phyloP scores from a whole-genome alignment of 768 basidiomycete species.

The Clitopilus hobsonii region DNA sequence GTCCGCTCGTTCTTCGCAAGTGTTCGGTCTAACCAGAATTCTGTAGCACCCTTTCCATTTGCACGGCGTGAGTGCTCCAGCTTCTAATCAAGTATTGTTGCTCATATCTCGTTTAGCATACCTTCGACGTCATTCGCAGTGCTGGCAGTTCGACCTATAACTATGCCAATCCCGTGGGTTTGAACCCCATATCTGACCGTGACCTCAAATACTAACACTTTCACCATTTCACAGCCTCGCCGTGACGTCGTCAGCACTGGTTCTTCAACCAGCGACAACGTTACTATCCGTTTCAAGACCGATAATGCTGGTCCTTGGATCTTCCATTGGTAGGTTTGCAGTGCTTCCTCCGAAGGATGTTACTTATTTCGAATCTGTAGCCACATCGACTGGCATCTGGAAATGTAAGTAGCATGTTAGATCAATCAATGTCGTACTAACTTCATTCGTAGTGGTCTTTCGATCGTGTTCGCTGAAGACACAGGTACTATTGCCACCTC shows the following conservation, averaged over 20 bases:
- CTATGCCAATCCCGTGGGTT: conserved; percentile 42
- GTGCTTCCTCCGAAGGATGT: not conserved
- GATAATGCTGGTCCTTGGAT: conserved; percentile 62
- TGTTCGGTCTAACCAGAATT: not conserved
- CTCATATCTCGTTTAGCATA: conserved; percentile 17
- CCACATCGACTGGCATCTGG: conserved; percentile 46
- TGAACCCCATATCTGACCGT: conserved; percentile 3
- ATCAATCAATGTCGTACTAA: not conserved
- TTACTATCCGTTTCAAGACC: conserved; percentile 53
- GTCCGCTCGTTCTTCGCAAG: conserved; percentile 6
- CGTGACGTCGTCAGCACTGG: conserved; percentile 34
- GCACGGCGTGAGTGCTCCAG: conserved; percentile 28
- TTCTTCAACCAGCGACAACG: conserved; percentile 22
- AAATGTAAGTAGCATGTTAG: conserved; percentile 20
- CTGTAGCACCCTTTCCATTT: conserved; percentile 38
- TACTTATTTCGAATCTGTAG: conserved; percentile 9
- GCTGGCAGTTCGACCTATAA: conserved; percentile 33
- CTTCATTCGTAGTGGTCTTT: conserved; percentile 17
- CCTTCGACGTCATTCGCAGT: conserved; percentile 35
- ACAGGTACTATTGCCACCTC: conserved; percentile 10
- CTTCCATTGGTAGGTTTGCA: conserved; percentile 22
- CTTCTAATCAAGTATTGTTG: not conserved
- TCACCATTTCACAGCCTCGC: conserved; percentile 12
- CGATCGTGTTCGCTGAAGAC: conserved; percentile 33
- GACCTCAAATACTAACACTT: not conserved